Conservation (phyloP, 1,284 basidiomycete species). For the Ustilago trichophora region DNA sequence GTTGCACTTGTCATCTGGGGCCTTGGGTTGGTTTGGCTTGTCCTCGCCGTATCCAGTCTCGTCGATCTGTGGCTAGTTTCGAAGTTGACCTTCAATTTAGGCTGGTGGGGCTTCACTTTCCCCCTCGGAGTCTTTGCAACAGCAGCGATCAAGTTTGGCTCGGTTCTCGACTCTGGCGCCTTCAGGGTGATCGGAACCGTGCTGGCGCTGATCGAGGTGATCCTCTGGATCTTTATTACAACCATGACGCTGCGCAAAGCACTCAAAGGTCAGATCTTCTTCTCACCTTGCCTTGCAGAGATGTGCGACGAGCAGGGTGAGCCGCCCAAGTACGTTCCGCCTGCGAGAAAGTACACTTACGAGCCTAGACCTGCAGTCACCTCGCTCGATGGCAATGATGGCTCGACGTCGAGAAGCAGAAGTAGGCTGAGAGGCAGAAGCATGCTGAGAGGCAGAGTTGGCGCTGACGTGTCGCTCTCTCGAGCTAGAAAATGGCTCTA, state of each 20-base stretch:
- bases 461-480: constrained; percentile 6
- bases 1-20: constrained; percentile 69
- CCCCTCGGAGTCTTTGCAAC: constrained; percentile 55
- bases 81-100: constrained; percentile 54
- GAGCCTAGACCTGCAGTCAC: constrained; percentile 18
- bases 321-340: constrained; percentile 36
- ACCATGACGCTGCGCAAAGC: constrained; percentile 28
- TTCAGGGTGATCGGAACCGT: constrained; percentile 50
- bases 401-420: neutral
- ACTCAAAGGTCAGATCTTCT: constrained; percentile 40
- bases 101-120: constrained; percentile 59
- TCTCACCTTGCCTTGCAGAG: constrained; percentile 52
- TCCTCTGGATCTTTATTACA: constrained; percentile 44
- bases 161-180: constrained; percentile 41
- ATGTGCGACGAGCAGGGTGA: constrained; percentile 34
- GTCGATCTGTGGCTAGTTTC: constrained; percentile 49
- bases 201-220: constrained; percentile 40
- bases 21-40: constrained; percentile 68
- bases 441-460: neutral
- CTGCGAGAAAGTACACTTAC: constrained; percentile 46
- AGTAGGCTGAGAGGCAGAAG: constrained; percentile 10
- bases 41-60: constrained; percentile 65
- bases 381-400: constrained; percentile 6
- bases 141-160: constrained; percentile 48
- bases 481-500: constrained; percentile 18